Percentiles rank a stretch among this genome's conserved stretches.
These are phyloP conservation scores for Ceratobasidium sp. DNA, from an alignment of 1,284 basidiomycete species.

Conservation along the genomic window DNA sequence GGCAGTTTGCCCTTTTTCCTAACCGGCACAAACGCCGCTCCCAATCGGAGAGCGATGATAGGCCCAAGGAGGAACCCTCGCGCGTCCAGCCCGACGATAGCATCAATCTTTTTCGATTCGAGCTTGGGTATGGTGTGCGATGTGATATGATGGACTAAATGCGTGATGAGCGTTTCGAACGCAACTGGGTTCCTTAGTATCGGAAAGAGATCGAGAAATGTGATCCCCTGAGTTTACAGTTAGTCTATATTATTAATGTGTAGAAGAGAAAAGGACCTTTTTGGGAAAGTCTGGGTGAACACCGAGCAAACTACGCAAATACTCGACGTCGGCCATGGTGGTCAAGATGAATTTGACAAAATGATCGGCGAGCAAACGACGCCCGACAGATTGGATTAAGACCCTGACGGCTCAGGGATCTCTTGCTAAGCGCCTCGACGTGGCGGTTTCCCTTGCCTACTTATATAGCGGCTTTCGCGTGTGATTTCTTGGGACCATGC, in stretches of 20 bases:
- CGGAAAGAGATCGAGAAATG: conserved; percentile 92
- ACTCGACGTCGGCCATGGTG: conserved; percentile 81
- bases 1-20: conserved; percentile 96
- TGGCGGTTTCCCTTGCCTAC: conserved; percentile 29
- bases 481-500: conserved; percentile 61
- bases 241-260: conserved; percentile 1
- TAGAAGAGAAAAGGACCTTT: conserved; percentile 76
- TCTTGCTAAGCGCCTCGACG: conserved; percentile 34
- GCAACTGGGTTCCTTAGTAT: conserved; percentile 85
- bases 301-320: conserved; percentile 75
- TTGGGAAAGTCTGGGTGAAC: conserved; percentile 87
- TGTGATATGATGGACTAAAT: conserved; percentile 84
- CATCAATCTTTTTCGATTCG: conserved; percentile 80
- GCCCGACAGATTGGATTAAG: not conserved
- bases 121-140: conserved; percentile 44
- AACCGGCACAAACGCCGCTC: conserved; percentile 96
- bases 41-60: conserved; percentile 89
- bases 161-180: conserved; percentile 92
- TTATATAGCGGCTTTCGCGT: not conserved
- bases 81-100: conserved; percentile 95
- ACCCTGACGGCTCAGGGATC: conserved; percentile 30
- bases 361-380: conserved; percentile 17
- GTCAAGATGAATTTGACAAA: conserved; percentile 1
- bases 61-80: conserved; percentile 97
- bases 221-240: conserved; percentile 69